A percentile compares a stretch with the other conserved stretches of the same genome.
Evolutionary conservation across 2,329 filamentous ascomycete genomes (phyloP).

Genomic region (Cytospora paraplurivora): DNA sequence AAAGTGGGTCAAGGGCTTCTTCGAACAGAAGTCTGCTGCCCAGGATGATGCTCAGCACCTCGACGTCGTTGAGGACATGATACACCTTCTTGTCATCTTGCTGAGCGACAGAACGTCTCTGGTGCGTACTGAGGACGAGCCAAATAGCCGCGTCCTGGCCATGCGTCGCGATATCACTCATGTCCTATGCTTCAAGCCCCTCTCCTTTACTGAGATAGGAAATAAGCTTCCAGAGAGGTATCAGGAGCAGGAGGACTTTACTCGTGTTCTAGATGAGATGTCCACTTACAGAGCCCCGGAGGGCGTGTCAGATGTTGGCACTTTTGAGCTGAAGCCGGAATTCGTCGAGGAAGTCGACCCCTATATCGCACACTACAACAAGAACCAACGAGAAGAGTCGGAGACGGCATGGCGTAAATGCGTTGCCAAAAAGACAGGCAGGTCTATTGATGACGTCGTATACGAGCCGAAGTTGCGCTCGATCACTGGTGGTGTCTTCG

Average conservation of each 20-base stretch:
- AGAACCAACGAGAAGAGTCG: conserved; percentile 95
- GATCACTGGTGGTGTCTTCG: conserved; percentile 77
- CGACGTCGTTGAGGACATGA: conserved; percentile 93
- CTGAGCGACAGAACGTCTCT: conserved; percentile 86
- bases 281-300: conserved; percentile 88
- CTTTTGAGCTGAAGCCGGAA: conserved; percentile 86
- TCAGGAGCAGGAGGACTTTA: conserved; percentile 86
- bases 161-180: conserved; percentile 91
- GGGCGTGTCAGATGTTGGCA: conserved; percentile 87
- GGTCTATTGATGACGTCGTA: conserved; percentile 78
- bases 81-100: conserved; percentile 88
- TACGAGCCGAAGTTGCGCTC: conserved; percentile 83
- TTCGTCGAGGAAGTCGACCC: conserved; percentile 89
- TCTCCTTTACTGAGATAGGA: conserved; percentile 91
- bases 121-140: conserved; percentile 66
- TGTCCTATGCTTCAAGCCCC: conserved; percentile 91
- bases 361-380: conserved; percentile 93
- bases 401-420: conserved; percentile 86
- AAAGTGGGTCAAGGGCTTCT: conserved; percentile 83
- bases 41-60: conserved; percentile 88
- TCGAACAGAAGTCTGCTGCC: conserved; percentile 68
- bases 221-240: conserved; percentile 85
- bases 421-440: conserved; percentile 85
- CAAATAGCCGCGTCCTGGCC: conserved; percentile 65
- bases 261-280: conserved; percentile 81